Base-by-base conservation (phyloP, 352 stramenopile genomes). In the Nothophytophthora sp. region DNA sequence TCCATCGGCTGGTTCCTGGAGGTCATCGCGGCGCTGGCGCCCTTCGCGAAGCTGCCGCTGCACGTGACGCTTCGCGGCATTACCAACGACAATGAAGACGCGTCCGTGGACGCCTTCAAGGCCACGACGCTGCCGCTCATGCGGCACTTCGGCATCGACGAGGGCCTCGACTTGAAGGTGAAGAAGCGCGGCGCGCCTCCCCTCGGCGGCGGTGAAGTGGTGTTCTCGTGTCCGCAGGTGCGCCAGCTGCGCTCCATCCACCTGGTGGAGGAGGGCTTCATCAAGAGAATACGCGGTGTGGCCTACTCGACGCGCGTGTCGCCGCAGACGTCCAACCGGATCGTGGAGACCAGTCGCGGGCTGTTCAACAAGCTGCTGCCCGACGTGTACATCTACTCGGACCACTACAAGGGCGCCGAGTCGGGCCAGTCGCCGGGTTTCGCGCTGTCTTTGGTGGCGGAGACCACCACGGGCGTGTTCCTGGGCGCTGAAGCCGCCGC, bases 381-480 rank as follows among this genome's bases (percentile, higher is more conserved):
- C 0, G 98, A 99, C 66, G 97, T 99, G 36, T 99, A 99, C 84
- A 99, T 99, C 58, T 97, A 98, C 73, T 99, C 97, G 27, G 97
- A 99, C 75, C 96, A 98, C 57, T 98, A 99, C 72, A 98, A 95
- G 50, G 92, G 91, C 32, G 72, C 83, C 23, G 84, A 95, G 55
- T 95, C 85, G 8, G 85, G 85, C 5, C 78, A 92, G 48, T 95
- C 81, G 52, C 96, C 97, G 1, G 96, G 96, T 25, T 96, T 98
- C 49, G 90, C 87, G 49, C 63, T 98, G 16, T 88, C 91, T 23
- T 74, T 99, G 9, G 89, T 98, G n/a, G 93, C 95, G 0, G 96
- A 99, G 73, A 99, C 95, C n/a, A 99, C 96, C 6, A 98, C 92
- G 3, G 97, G 97, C 10, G 82, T 97, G 15, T 87, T 98, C 25